Evolutionary conservation across 495 filamentous ascomycete genomes (phyloP).

Genomic region (Daldinia bambusicola): DNA sequence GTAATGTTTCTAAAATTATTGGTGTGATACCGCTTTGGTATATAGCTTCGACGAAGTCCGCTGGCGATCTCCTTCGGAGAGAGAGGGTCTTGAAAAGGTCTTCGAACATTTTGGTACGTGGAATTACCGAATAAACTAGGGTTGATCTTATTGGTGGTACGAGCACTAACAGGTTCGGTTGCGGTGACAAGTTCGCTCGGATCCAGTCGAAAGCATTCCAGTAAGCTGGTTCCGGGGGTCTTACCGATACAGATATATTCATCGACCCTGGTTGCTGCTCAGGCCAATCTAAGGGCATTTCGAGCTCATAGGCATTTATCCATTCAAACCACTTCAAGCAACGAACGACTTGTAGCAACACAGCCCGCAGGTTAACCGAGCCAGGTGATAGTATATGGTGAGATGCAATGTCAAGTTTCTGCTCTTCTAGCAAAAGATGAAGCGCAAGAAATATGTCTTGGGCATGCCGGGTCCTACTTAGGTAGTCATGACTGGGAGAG

Average conservation of each 20-base stretch:
- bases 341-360: conserved; percentile 80
- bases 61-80: conserved; percentile 48
- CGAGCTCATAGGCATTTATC: conserved; percentile 76
- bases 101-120: conserved; percentile 73
- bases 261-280: conserved; percentile 62
- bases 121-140: conserved; percentile 54
- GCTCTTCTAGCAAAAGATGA: conserved; percentile 87
- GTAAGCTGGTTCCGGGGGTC: conserved; percentile 66
- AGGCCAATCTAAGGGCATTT: conserved; percentile 48
- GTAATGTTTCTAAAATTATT: conserved; percentile 77
- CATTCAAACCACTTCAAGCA: conserved; percentile 89
- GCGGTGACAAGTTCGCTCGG: conserved; percentile 64
- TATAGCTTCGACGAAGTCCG: conserved; percentile 69
- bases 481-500: conserved; percentile 61
- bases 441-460: conserved; percentile 78
- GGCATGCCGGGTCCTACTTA: conserved; percentile 67
- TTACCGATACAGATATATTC: conserved; percentile 23
- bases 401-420: conserved; percentile 78
- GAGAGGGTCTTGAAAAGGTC: conserved; percentile 61
- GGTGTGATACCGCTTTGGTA: conserved; percentile 66
- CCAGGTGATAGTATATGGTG: conserved; percentile 64
- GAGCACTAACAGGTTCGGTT: conserved; percentile 22
- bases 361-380: conserved; percentile 66
- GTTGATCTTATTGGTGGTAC: conserved; percentile 50
- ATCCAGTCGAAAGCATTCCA: conserved; percentile 71